These are phyloP conservation scores for Camellia sinensis DNA, from an alignment of 148 eudicot species.

Conservation along the genomic window DNA sequence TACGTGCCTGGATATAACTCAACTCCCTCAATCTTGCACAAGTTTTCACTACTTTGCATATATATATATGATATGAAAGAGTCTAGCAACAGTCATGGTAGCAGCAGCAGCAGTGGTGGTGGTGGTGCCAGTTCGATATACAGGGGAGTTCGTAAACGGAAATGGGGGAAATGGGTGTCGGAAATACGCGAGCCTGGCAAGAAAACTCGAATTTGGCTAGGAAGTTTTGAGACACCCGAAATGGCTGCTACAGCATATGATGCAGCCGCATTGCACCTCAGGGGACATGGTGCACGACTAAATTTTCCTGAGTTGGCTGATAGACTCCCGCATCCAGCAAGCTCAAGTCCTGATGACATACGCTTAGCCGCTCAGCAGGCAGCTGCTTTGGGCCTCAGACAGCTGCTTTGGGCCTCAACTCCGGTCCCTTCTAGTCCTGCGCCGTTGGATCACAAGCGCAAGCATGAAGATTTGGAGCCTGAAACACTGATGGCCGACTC, in stretches of 20 bases:
- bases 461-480: too few species aligned
- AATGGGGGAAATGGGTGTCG: conserved; percentile 75
- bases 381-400: conserved; percentile 33
- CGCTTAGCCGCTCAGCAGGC: conserved; percentile 69
- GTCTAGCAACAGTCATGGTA: background rate
- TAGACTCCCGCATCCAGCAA: conserved; percentile 39
- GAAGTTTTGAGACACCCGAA: conserved; percentile 61
- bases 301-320: conserved; percentile 54
- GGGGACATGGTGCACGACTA: conserved; percentile 41
- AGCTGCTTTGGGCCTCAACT: too few species aligned
- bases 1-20: background rate
- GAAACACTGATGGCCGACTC: too few species aligned
- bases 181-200: conserved; percentile 63
- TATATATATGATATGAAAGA: conserved; percentile 6
- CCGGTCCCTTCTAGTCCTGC: conserved; percentile 3
- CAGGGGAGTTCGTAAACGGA: conserved; percentile 60
- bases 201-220: conserved; percentile 58
- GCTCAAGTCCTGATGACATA: conserved; percentile 47
- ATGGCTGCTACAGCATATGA: conserved; percentile 71
- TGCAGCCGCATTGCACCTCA: conserved; percentile 50
- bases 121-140: conserved; percentile 25
- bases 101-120: background rate
- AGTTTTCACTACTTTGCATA: background rate
- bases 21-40: background rate
- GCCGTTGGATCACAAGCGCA: conserved; percentile 42